These are phyloP conservation scores for Saturnispora saitoi DNA, from an alignment of 805 yeast genomes.

Conservation along the genomic window DNA sequence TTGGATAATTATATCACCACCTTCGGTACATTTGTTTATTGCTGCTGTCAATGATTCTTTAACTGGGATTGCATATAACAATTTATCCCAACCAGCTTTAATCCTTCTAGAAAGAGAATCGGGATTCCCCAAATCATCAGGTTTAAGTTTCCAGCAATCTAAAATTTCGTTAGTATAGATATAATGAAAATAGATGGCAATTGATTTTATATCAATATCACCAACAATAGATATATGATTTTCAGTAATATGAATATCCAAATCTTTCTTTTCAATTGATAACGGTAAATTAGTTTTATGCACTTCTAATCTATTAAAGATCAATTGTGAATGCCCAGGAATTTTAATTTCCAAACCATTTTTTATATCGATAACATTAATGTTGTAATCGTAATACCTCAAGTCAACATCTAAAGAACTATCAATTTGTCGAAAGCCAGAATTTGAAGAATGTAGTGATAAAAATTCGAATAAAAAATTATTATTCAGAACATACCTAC, in stretches of 20 bases:
- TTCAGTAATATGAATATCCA: conserved; percentile 8
- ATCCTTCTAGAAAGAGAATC: neutral
- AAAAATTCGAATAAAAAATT: conserved; percentile 4
- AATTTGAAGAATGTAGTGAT: neutral
- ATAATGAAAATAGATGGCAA: conserved; percentile 37
- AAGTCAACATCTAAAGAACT: neutral
- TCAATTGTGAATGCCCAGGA: conserved; percentile 10
- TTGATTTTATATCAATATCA: conserved; percentile 19
- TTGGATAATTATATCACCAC: conserved; percentile 36
- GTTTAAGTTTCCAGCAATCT: conserved; percentile 36
- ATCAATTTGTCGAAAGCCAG: neutral
- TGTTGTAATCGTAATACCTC: conserved; percentile 12
- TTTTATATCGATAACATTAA: conserved; percentile 3
- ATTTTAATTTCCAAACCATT: conserved; percentile 3
- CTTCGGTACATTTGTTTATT: conserved; percentile 1
- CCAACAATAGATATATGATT: conserved; percentile 16
- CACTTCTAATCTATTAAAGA: conserved; percentile 9
- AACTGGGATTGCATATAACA: conserved; percentile 9
- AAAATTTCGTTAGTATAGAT: conserved; percentile 41
- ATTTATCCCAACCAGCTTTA: conserved; percentile 11
- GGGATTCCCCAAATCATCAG: neutral
- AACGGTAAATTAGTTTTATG: neutral
- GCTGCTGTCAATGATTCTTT: neutral
- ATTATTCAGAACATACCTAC: neutral
- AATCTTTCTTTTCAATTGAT: conserved; percentile 13